These are phyloP conservation scores for Tetracladium setigerum DNA, from an alignment of 495 filamentous ascomycete species.

Conservation along the genomic window DNA sequence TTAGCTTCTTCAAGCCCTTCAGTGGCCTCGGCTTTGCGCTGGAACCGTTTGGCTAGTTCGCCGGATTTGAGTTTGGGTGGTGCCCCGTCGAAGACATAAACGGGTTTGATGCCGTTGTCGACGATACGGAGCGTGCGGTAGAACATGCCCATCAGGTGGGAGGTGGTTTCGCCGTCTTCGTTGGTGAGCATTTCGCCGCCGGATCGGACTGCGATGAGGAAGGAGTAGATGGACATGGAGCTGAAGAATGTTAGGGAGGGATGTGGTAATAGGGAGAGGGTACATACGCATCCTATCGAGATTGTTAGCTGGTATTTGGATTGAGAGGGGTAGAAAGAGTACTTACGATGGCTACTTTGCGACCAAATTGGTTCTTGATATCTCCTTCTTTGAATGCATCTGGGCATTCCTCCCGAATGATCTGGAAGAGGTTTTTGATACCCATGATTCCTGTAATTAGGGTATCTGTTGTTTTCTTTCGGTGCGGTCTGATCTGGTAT, in stretches of 20 bases:
- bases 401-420: conserved; percentile 87
- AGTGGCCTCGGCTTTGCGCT: conserved; percentile 80
- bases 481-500: not conserved
- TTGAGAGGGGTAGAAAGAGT: not conserved
- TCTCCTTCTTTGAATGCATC: conserved; percentile 93
- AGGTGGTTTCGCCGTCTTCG: conserved; percentile 91
- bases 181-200: conserved; percentile 93
- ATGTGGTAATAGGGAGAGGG: not conserved
- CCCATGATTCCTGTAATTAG: conserved; percentile 54
- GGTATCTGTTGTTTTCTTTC: not conserved
- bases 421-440: conserved; percentile 80
- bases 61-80: conserved; percentile 96
- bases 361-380: conserved; percentile 96
- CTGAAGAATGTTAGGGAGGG: conserved; percentile 37
- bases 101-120: conserved; percentile 96
- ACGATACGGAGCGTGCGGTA: conserved; percentile 97
- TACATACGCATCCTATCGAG: conserved; percentile 73
- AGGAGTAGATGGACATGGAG: conserved; percentile 98
- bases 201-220: conserved; percentile 93
- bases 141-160: conserved; percentile 98
- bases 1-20: conserved; percentile 91
- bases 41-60: conserved; percentile 87
- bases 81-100: conserved; percentile 96
- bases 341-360: conserved; percentile 92
- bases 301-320: conserved; percentile 8